phyloP scores from a whole-genome alignment of 371 early-diverging fungal species.

The Apophysomyces trapeziformis region DNA sequence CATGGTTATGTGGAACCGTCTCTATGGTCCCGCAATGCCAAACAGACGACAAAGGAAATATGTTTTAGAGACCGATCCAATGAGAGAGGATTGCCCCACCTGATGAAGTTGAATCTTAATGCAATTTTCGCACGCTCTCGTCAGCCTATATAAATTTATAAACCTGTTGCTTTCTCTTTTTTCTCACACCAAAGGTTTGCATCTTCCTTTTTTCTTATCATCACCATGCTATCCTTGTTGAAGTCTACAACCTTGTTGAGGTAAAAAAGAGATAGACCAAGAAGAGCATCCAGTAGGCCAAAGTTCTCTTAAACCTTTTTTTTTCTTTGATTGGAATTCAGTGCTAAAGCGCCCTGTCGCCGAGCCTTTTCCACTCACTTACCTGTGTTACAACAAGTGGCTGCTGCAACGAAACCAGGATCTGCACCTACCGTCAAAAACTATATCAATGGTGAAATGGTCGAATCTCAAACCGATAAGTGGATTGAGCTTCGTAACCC shows the following conservation, averaged over 20 bases:
- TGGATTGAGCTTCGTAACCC: conserved; percentile 95
- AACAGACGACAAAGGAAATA: neutral
- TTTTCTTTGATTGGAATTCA: neutral
- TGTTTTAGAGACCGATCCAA: neutral
- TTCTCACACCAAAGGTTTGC: neutral
- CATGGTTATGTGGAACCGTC: neutral
- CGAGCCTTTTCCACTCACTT: conserved; percentile 47
- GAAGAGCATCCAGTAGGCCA: neutral
- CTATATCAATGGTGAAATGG: conserved; percentile 92
- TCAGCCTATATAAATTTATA: conserved; percentile 5
- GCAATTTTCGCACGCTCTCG: conserved; percentile 9
- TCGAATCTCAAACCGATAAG: conserved; percentile 83
- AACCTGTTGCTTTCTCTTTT: neutral
- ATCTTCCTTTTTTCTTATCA: neutral
- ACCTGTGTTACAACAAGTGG: conserved; percentile 41
- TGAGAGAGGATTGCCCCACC: neutral
- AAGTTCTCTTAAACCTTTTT: neutral
- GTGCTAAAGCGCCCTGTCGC: conserved; percentile 10
- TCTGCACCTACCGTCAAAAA: conserved; percentile 70
- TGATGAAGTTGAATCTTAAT: conserved; percentile 4
- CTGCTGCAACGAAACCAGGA: conserved; percentile 25
- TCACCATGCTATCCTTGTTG: conserved; percentile 4
- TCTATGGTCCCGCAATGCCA: too few species aligned
- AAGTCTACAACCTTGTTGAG: conserved; percentile 8
- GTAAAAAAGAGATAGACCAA: neutral